Conservation (phyloP, 2,329 filamentous ascomycete species). For the Fusarium albosuccineum region DNA sequence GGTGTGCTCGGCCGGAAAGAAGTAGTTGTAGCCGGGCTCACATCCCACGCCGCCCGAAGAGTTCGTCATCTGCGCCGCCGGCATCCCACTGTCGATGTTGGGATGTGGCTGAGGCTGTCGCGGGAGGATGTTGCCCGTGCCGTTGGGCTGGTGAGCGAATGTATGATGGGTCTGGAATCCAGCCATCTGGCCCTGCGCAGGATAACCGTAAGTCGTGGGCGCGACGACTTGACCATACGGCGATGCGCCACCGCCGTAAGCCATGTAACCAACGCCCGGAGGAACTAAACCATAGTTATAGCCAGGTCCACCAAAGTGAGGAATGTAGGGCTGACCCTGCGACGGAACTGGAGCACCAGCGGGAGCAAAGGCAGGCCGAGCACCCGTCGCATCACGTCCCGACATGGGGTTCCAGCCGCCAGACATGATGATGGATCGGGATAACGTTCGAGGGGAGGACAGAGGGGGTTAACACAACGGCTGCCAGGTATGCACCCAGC, state of each 20-base stretch:
- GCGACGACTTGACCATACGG: conserved; percentile 15
- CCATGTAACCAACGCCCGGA: conserved; percentile 36
- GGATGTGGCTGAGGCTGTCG: conserved; percentile 60
- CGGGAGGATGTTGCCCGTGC: conserved; percentile 50
- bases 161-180: conserved; percentile 47
- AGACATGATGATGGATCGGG: conserved; percentile 49
- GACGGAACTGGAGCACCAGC: conserved; percentile 50
- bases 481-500: conserved; percentile 56
- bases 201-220: conserved; percentile 19
- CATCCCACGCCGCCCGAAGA: conserved; percentile 68
- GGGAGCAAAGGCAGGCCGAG: conserved; percentile 51
- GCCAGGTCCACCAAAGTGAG: conserved; percentile 53
- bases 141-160: conserved; percentile 55
- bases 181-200: conserved; percentile 23
- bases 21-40: conserved; percentile 74
- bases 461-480: conserved; percentile 38
- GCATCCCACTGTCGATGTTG: conserved; percentile 58
- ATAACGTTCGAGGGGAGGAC: not conserved
- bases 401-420: conserved; percentile 57
- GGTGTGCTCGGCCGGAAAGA: conserved; percentile 69
- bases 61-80: conserved; percentile 68
- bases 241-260: conserved; percentile 42
- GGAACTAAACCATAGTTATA: conserved; percentile 48
- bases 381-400: conserved; percentile 53
- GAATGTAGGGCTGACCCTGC: conserved; percentile 56